Base-by-base conservation (phyloP, 257 asterid species). In the Lantana camara region DNA sequence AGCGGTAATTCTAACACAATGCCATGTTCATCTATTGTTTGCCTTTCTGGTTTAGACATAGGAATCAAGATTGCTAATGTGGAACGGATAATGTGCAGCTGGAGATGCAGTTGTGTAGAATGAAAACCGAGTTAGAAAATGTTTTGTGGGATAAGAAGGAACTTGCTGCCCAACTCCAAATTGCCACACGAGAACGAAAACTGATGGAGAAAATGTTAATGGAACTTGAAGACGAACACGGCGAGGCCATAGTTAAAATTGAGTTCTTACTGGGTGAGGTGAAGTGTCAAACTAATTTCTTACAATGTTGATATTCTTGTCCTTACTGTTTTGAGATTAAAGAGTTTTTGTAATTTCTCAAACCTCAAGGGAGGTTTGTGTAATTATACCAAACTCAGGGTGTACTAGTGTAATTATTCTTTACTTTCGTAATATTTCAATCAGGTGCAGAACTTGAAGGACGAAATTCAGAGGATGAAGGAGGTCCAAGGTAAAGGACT, bases 171-270 rank as follows among this genome's bases (percentile, higher is more conserved):
- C 74, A 52, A 62, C 72, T 81, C 29, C 65, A 34, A 6, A 35
- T 48, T 35, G 78, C 87, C 20, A 49, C 73, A 45, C 75, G 47
- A 29, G 86, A 90, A 37, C 77, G 67, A 37, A 30, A 47, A 46
- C 41, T 67, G 71, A 63, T 73, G 73, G 79, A 77, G 65, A 57
- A 22, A 52, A 72, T 83, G 81, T 57, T 81, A 56, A 73, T 60
- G 54, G 95, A 90, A 73, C 86, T 90, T 13, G 88, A 90, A 46
- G 83, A 78, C 29, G 88, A 87, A 73, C 85, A 84, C 11, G 88
- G 81, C 0, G 81, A 83, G 68, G 87, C 89, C 49, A 69, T 87
- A 41, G 47, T 48, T 58, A 80, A 80, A 72, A 75, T 83, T 45
- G 75, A 90, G 73, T 70, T 65, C 15, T 65, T 87, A 52, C 75